Percentiles rank a stretch among this genome's conserved stretches.
These are phyloP conservation scores for Erythrophleum fordii DNA, from an alignment of 306 rosid genomes.

Conservation along the genomic window DNA sequence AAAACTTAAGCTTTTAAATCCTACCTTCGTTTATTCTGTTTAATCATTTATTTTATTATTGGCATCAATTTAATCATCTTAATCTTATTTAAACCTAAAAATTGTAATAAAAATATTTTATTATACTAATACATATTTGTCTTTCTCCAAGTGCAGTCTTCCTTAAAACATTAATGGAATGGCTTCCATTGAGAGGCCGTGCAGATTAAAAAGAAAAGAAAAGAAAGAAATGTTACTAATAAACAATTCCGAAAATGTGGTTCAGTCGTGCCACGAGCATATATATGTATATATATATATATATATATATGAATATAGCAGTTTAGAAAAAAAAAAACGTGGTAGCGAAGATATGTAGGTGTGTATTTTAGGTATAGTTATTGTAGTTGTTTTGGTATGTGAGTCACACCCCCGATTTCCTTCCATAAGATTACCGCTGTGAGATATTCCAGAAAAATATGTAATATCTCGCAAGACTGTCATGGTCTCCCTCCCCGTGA, in stretches of 20 bases:
- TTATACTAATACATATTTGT: no score
- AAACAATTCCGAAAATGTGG: neutral
- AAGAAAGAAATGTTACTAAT: neutral
- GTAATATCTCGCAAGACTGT: neutral
- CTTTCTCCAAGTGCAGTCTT: no score
- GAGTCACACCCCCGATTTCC: neutral
- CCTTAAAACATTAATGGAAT: neutral
- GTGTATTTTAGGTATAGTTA: neutral
- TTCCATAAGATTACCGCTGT: neutral
- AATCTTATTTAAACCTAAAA: no score
- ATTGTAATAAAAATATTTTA: no score
- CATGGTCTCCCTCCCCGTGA: neutral
- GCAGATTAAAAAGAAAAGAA: no score
- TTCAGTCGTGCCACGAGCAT: neutral
- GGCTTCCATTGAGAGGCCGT: constrained; percentile 1
- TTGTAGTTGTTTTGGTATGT: neutral
- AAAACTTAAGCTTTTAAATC: no score
- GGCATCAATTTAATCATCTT: no score
- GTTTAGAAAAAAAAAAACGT: no score
- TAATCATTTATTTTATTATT: no score
- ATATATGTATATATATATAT: no score
- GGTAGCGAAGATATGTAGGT: neutral
- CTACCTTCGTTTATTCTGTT: no score
- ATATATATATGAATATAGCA: no score
- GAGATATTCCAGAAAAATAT: neutral